Evolutionary conservation across 2,329 filamentous ascomycete genomes (phyloP), one percentile per base, ranked within the genome.

Genomic region (Trichocomaceae sp.): DNA sequence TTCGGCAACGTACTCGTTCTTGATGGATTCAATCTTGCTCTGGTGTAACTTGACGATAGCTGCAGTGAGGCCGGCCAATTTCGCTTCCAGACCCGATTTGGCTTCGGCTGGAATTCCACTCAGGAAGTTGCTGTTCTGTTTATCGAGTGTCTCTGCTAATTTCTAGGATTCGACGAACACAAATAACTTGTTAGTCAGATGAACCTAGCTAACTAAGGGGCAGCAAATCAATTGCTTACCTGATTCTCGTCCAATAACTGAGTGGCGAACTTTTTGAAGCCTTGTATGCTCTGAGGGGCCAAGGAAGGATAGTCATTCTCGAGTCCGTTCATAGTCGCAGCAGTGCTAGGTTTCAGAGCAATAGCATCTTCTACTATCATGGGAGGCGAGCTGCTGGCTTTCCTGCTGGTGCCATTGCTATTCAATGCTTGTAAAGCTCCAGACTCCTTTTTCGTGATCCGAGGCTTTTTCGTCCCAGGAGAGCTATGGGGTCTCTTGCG

Each of bases 11-110:
- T 52, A 56, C 41, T 52, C 54, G 29, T 17, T 19, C 9, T 37
- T 39, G 44, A 56, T n/a, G 15, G 49, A 29, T 10, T 56, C 50
- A 13, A 56, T 31, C 37, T 50, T 56, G 22, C 49, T 19, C 20
- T 56, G 20, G 29, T 56, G 54, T 29, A 56, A 31, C 9, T n/a
- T 29, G 13, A 42, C 19, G 9, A 39, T 1, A 1, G 48, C 50
- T 12, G 22, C 23, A 1, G 49, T 49, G 9, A 47, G 22, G 20
- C 41, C n/a, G 7, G 19, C 45, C 12, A 56, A 45, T 26, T 46
- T 46, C 1, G n/a, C 29, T 37, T 56, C 45, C 19, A 56, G 22
- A 37, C 48, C 13, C 0, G 37, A 17, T 4, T 10, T 29, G 9
- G 44, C 46, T 8, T 20, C 29, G 17, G 45, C 22, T 2, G 54